A percentile compares a stretch with the other conserved stretches of the same genome.
Conservation (phyloP, 2,329 filamentous ascomycete species). For the Fonsecaea nubica region DNA sequence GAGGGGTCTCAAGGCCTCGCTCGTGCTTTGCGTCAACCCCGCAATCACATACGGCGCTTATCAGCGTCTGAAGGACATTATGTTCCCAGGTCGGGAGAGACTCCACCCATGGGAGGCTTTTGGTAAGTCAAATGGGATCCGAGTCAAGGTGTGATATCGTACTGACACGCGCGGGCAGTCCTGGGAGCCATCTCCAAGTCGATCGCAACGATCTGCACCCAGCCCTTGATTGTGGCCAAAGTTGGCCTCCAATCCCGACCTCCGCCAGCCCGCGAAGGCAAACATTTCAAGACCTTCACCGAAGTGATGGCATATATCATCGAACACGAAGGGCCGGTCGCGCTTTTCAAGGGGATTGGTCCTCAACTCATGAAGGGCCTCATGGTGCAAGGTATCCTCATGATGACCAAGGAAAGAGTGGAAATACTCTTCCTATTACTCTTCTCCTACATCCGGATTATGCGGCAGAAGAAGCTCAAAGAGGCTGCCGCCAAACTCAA, state of each 20-base stretch:
- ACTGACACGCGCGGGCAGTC: conserved; percentile 58
- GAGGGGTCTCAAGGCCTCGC: conserved; percentile 92
- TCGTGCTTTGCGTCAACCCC: conserved; percentile 94
- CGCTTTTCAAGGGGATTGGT: conserved; percentile 96
- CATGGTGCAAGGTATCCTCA: conserved; percentile 90
- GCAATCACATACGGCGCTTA: conserved; percentile 98
- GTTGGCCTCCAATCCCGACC: conserved; percentile 94
- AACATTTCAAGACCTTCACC: conserved; percentile 88
- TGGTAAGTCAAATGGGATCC: conserved; percentile 64
- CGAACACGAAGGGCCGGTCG: conserved; percentile 78
- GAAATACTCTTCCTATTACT: conserved; percentile 87
- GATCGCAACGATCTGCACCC: conserved; percentile 87
- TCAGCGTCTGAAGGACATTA: conserved; percentile 77
- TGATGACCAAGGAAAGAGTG: conserved; percentile 99
- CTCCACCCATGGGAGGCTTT: conserved; percentile 89
- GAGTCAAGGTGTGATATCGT: background rate
- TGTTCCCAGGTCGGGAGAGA: conserved; percentile 78
- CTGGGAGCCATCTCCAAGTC: conserved; percentile 93
- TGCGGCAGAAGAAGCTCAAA: conserved; percentile 73
- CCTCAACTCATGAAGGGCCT: conserved; percentile 93
- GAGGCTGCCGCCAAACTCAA: conserved; percentile 62
- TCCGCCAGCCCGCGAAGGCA: conserved; percentile 80
- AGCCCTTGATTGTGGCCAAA: conserved; percentile 96
- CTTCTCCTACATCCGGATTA: conserved; percentile 76
- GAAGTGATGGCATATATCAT: conserved; percentile 97